Base-by-base conservation (phyloP, 2,329 filamentous ascomycete genomes). In the Diaporthe vaccinii region DNA sequence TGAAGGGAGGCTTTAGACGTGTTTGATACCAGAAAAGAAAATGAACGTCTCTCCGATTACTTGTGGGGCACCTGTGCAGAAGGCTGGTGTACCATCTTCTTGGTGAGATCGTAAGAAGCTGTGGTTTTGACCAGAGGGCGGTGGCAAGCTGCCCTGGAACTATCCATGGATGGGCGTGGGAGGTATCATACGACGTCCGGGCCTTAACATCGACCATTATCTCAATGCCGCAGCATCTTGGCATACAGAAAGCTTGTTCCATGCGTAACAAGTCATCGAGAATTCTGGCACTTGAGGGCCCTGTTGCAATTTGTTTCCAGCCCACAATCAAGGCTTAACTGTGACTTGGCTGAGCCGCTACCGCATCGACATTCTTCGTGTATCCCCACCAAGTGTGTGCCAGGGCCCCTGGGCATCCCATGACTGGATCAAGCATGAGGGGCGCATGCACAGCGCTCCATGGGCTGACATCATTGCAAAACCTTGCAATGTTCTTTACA, bases 391-490 rank as follows among this genome's bases (percentile, higher is more conserved):
- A 69, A 8, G 31, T 28, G n/a, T 55, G 31, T 53, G 46, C 65
- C 65, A 69, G 65, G 65, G 65, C 22, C 65, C 65, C 65, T 53
- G 34, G 71, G 71, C 58, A 65, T 51, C 12, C 49, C n/a, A 44
- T 62, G 58, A 55, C 58, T 59, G 73, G 46, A 57, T 68, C 69
- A 73, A 76, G 72, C 34, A 72, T 69, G 75, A 72, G 75, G 75
- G 73, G 73, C 69, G 34, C 53, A 69, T 75, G 73, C 75, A 73
- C 69, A 65, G 65, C 34, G 62, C 41, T 75, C 53, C 46, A 28
- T 67, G 36, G 51, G 61, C 69, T 77, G 76, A 76, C 76, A 77
- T 77, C 76, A 77, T 77, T 68, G 71, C 74, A 76, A 77, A 74
- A 72, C 73, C 75, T 74, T 69, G 73, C 55, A 71, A 28, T 22